Evolutionary conservation across 305 asterid genomes (phyloP).

Genomic region (Andrographis paniculata): DNA sequence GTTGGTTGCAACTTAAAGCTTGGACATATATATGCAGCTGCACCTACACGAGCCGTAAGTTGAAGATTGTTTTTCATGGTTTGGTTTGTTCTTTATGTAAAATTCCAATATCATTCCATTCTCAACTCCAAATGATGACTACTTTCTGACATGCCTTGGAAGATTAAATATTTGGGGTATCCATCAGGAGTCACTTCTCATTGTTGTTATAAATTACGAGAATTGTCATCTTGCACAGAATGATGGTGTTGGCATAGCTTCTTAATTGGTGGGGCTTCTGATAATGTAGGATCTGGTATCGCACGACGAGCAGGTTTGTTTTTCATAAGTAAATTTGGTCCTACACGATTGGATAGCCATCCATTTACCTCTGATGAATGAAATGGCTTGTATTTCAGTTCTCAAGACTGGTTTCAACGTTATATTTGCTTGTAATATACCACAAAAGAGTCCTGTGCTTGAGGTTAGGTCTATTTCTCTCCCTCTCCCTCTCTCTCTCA

Average conservation of each 20-base stretch:
- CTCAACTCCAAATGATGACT: too few relatives aligned
- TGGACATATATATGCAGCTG: constrained; percentile 87
- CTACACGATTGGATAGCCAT: too few relatives aligned
- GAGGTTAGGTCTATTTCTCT: too few relatives aligned
- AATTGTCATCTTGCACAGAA: constrained; percentile 40
- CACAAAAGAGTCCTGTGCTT: constrained; percentile 67
- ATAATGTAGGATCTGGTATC: constrained; percentile 73
- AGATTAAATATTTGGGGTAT: too few relatives aligned
- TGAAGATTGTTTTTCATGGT: constrained; percentile 10
- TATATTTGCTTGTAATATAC: constrained; percentile 71
- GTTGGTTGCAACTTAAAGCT: constrained; percentile 75
- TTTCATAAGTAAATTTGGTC: constrained; percentile 1
- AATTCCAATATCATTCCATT: not conserved
- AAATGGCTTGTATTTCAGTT: constrained; percentile 33
- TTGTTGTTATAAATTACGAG: too few relatives aligned
- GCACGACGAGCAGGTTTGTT: constrained; percentile 84
- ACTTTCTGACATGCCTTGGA: too few relatives aligned
- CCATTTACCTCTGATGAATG: constrained; percentile 3
- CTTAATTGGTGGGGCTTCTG: constrained; percentile 76
- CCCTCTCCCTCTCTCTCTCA: too few relatives aligned
- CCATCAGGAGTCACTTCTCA: too few relatives aligned
- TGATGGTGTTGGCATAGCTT: constrained; percentile 50
- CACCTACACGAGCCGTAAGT: constrained; percentile 75
- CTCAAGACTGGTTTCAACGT: constrained; percentile 68
- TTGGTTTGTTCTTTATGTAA: not conserved